A percentile compares a stretch with the other conserved stretches of the same genome.
Conservation (phyloP, 345 rosid species). For the Salix caprea region DNA sequence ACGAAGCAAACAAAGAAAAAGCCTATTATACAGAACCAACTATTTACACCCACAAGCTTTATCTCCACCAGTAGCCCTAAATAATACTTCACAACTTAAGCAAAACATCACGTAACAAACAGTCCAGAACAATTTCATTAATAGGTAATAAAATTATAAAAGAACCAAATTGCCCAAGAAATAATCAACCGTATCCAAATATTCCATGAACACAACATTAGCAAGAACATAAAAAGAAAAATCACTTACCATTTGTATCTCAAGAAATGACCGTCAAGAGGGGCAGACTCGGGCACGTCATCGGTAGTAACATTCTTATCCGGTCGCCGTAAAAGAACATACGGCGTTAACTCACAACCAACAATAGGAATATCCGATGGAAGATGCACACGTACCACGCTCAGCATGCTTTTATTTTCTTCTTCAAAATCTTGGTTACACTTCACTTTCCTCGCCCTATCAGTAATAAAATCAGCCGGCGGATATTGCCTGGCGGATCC, state of each 20-base stretch:
- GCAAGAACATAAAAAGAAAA: background rate
- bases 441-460: conserved; percentile 35
- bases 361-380: conserved; percentile 97
- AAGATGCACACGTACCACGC: conserved; percentile 86
- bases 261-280: conserved; percentile 77
- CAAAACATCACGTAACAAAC: background rate
- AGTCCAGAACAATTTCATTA: background rate
- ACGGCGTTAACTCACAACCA: conserved; percentile 95
- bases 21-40: background rate
- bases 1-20: background rate
- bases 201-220: background rate
- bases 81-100: background rate
- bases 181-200: background rate
- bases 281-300: conserved; percentile 80
- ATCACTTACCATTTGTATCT: conserved; percentile 80
- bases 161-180: background rate
- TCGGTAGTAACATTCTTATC: conserved; percentile 55
- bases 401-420: conserved; percentile 64
- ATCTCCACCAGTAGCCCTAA: background rate
- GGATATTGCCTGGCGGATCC: conserved; percentile 34
- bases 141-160: background rate
- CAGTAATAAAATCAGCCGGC: conserved; percentile 23
- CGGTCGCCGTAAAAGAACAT: conserved; percentile 73
- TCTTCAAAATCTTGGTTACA: conserved; percentile 11
- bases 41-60: background rate